Conservation (phyloP, 2,329 filamentous ascomycete species). For the Neofusicoccum parvum region DNA sequence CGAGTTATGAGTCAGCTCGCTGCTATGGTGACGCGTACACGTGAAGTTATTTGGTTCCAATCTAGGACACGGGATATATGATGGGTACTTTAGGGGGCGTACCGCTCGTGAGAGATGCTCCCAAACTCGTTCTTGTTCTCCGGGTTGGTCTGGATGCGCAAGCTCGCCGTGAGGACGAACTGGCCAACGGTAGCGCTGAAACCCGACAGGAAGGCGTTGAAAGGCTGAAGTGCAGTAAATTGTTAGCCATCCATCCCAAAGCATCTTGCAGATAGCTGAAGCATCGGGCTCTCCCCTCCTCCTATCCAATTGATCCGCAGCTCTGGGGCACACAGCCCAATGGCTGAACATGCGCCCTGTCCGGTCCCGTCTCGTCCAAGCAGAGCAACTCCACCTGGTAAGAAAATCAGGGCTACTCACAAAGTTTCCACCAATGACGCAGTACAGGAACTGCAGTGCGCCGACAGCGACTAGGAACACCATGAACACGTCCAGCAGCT, state of each 20-base stretch:
- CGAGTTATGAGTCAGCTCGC: neutral
- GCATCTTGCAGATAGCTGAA: neutral
- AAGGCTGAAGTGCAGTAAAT: constrained; percentile 64
- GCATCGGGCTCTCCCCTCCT: constrained; percentile 13
- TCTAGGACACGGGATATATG: too few species aligned
- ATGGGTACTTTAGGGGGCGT: constrained; percentile 31
- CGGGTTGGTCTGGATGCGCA: constrained; percentile 89
- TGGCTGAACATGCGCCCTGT: neutral
- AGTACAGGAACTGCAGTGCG: constrained; percentile 91
- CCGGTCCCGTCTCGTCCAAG: too few species aligned
- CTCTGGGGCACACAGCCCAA: neutral
- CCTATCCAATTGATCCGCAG: neutral
- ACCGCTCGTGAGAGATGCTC: constrained; percentile 79
- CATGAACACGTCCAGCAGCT: constrained; percentile 91
- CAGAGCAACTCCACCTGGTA: neutral
- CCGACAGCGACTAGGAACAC: constrained; percentile 82
- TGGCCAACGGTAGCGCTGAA: constrained; percentile 95
- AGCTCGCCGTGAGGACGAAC: constrained; percentile 88
- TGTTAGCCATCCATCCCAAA: neutral
- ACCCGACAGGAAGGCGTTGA: constrained; percentile 96
- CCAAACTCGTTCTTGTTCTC: constrained; percentile 79
- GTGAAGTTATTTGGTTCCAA: neutral
- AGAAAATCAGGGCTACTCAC: constrained; percentile 60
- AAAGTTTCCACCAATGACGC: constrained; percentile 88
- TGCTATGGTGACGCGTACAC: neutral